Percentiles rank a stretch among this genome's conserved stretches.
These are phyloP conservation scores for Aaosphaeria arxii DNA, from an alignment of 2,329 filamentous ascomycete species.

Conservation along the genomic window DNA sequence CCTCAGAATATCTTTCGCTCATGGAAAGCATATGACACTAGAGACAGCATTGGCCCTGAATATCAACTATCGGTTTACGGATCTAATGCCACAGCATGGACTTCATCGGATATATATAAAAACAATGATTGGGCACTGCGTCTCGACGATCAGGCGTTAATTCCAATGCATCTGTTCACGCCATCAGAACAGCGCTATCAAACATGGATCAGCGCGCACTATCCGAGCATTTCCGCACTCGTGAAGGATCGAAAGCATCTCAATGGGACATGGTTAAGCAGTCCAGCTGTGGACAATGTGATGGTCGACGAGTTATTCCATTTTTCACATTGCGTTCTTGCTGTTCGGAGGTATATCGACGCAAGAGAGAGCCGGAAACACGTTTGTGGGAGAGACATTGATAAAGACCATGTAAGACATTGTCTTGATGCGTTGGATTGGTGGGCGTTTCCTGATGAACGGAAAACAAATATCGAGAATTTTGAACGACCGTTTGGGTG, in stretches of 20 bases:
- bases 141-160: conserved; percentile 14
- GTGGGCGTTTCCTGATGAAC: conserved; percentile 10
- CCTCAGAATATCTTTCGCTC: too few relatives aligned
- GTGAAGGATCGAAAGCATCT: conserved; percentile 3
- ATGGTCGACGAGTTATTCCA: conserved; percentile 9
- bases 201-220: conserved; percentile 6
- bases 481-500: not conserved
- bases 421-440: conserved; percentile 11
- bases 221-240: conserved; percentile 6
- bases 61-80: conserved; percentile 5
- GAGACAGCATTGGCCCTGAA: conserved; percentile 7
- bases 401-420: conserved; percentile 9
- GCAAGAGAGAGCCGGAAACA: conserved; percentile 7
- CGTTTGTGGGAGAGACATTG: conserved; percentile 10
- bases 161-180: conserved; percentile 7
- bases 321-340: conserved; percentile 11
- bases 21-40: conserved; percentile 5
- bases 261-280: conserved; percentile 8
- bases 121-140: conserved; percentile 7
- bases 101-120: not conserved
- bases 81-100: conserved; percentile 3
- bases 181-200: conserved; percentile 8
- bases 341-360: conserved; percentile 7
- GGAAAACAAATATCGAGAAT: not conserved
- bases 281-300: conserved; percentile 3